Conservation (phyloP, 2,329 filamentous ascomycete genomes). For the Xylaria sp. region DNA sequence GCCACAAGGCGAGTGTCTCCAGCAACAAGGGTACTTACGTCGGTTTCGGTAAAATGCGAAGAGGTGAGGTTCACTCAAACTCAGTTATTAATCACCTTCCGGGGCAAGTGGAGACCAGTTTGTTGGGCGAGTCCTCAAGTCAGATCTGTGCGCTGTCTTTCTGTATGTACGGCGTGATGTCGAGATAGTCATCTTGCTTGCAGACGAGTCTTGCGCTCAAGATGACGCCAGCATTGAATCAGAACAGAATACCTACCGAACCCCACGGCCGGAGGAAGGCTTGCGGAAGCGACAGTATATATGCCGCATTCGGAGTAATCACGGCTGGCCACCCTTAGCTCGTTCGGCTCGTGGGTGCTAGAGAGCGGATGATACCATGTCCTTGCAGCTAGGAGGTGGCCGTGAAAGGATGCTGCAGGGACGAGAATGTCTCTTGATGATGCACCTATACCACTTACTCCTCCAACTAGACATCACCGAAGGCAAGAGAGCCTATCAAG, state of each 20-base stretch:
- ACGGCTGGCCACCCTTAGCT: no score
- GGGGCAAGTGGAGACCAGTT: background rate
- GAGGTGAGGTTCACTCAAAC: background rate
- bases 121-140: background rate
- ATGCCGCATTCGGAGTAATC: background rate
- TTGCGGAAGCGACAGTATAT: background rate
- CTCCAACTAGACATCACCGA: background rate
- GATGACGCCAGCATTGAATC: background rate
- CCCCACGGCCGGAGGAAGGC: conserved; percentile 12
- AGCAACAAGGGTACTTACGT: background rate
- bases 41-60: conserved; percentile 8
- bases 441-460: background rate
- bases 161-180: background rate
- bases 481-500: background rate
- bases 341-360: background rate
- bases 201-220: background rate
- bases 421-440: background rate
- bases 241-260: background rate
- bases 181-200: background rate
- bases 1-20: background rate
- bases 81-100: background rate
- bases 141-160: background rate
- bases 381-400: background rate
- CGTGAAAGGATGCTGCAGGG: conserved; percentile 4
- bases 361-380: conserved; percentile 14